These are phyloP conservation scores for Monotropa hypopitys DNA, from an alignment of 179 eudicot species.

Conservation along the genomic window DNA sequence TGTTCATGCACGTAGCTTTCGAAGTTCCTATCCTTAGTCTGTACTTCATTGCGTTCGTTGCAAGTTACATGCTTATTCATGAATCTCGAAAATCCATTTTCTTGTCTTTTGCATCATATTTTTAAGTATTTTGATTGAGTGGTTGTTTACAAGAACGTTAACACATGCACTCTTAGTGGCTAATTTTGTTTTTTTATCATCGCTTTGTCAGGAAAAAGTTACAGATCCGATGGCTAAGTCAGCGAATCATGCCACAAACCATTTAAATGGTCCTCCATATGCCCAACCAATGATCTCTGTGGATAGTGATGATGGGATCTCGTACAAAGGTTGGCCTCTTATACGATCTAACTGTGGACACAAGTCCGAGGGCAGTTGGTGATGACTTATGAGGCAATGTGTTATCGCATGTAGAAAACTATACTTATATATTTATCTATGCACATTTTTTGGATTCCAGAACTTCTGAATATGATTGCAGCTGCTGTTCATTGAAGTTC, in stretches of 20 bases:
- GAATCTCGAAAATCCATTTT: neutral
- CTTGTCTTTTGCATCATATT: neutral
- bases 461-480: neutral
- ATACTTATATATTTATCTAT: neutral
- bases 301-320: slow-evolving; percentile 78
- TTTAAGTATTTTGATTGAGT: neutral
- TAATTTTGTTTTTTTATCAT: neutral
- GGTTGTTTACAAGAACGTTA: neutral
- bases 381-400: neutral
- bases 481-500: neutral
- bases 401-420: neutral
- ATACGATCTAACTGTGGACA: neutral
- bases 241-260: slow-evolving; percentile 44
- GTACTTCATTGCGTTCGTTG: neutral
- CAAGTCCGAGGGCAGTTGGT: neutral
- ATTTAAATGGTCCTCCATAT: slow-evolving; percentile 56
- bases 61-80: neutral
- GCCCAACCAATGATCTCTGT: slow-evolving; percentile 43
- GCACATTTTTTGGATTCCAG: neutral
- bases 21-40: neutral
- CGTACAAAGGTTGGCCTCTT: slow-evolving; percentile 46
- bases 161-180: neutral
- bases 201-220: slow-evolving; percentile 51
- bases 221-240: slow-evolving; percentile 58
- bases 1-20: neutral